phyloP scores from a whole-genome alignment of 1,284 basidiomycete genomes.

The Tausonia pullulans region DNA sequence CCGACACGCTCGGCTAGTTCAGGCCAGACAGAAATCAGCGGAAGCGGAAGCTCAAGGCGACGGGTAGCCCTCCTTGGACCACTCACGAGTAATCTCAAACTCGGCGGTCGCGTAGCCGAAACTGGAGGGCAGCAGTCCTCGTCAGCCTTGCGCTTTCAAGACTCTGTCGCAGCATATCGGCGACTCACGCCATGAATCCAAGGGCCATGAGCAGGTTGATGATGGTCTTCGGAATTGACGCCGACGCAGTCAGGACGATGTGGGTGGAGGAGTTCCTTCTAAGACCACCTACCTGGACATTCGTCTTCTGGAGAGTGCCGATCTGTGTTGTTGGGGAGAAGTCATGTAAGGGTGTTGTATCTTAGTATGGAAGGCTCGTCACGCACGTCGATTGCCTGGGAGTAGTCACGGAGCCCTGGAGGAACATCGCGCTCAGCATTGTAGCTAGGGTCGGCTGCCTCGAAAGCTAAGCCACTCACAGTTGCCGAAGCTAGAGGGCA shows the following conservation, averaged over 20 bases:
- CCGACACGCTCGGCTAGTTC: constrained; percentile 39
- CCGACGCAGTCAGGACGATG: no score
- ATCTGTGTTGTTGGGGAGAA: constrained; percentile 64
- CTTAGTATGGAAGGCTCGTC: no score
- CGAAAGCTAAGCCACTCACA: no score
- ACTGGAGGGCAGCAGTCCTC: no score
- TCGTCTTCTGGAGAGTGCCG: constrained; percentile 57
- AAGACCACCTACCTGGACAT: constrained; percentile 26
- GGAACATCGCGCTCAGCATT: constrained; percentile 28
- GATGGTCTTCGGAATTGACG: constrained; percentile 48
- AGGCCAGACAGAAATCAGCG: no score
- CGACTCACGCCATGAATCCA: constrained; percentile 43
- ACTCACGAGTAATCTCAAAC: constrained; percentile 81
- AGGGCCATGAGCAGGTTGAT: constrained; percentile 81
- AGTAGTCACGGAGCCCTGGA: constrained; percentile 12
- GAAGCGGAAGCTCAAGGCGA: no score
- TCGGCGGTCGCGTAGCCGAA: constrained; percentile 39
- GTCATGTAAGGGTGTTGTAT: background rate
- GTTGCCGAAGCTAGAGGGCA: no score
- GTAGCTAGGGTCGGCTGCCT: constrained; percentile 35
- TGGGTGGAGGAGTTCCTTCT: no score
- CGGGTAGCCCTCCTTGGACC: constrained; percentile 25
- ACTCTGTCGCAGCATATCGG: no score
- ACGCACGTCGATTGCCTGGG: constrained; percentile 56
- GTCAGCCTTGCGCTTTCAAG: no score